Evolutionary conservation across 2,329 filamentous ascomycete species (phyloP).

Genomic region (Incumbomyces lentus): DNA sequence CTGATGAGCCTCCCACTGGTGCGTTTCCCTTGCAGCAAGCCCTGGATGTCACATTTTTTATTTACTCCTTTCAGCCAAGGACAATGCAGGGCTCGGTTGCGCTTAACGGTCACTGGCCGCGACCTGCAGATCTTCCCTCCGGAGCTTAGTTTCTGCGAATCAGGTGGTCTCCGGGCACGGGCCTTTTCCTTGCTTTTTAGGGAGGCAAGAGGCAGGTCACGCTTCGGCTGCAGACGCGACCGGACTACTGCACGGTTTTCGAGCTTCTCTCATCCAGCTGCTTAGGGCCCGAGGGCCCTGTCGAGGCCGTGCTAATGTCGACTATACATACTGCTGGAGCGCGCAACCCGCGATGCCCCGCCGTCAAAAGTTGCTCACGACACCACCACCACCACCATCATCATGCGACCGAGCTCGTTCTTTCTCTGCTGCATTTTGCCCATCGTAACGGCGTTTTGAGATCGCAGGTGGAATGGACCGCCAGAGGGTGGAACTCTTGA

Average conservation of each 20-base stretch:
- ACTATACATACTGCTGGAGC: background rate
- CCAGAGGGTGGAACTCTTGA: constrained; percentile 3
- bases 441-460: no score
- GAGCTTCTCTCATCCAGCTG: background rate
- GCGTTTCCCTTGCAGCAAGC: no score
- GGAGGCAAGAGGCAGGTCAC: background rate
- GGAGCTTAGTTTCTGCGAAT: background rate
- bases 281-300: background rate
- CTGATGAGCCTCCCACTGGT: no score
- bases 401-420: background rate
- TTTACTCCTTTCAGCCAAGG: background rate
- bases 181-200: background rate
- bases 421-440: background rate
- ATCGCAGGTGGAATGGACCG: constrained; percentile 4
- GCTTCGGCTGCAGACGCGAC: background rate
- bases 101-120: background rate
- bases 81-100: background rate
- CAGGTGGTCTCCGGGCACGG: background rate
- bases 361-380: no score
- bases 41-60: background rate
- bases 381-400: no score
- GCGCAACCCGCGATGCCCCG: background rate
- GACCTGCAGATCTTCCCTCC: background rate
- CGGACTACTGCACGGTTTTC: constrained; percentile 1
- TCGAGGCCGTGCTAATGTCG: background rate